Evolutionary conservation across 495 filamentous ascomycete genomes (phyloP).

Genomic region (Talaromyces proteolyticus): DNA sequence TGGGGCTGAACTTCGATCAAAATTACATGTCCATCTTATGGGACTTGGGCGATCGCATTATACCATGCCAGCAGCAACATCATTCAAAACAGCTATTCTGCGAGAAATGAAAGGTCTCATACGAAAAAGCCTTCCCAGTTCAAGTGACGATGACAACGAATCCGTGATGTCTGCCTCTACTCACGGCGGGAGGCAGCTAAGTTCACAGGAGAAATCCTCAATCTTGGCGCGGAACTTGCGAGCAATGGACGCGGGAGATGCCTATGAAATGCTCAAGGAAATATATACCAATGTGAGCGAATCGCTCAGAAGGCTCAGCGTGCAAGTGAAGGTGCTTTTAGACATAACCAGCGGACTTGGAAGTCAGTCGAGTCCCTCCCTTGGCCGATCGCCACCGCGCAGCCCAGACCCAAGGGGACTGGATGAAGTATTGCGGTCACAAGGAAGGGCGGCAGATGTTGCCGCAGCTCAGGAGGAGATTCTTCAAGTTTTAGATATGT

Average conservation of each 20-base stretch:
- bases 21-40: conserved; percentile 60
- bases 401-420: conserved; percentile 35
- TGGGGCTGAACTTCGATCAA: conserved; percentile 59
- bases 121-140: conserved; percentile 77
- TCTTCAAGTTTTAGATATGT: conserved; percentile 80
- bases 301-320: conserved; percentile 73
- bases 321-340: conserved; percentile 91
- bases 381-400: conserved; percentile 36
- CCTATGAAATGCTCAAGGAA: conserved; percentile 75
- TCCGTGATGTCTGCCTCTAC: conserved; percentile 86
- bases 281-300: conserved; percentile 88
- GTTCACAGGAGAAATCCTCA: conserved; percentile 82
- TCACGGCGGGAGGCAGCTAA: conserved; percentile 60
- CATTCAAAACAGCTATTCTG: conserved; percentile 81
- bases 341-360: conserved; percentile 83
- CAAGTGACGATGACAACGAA: conserved; percentile 88
- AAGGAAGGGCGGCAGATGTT: conserved; percentile 6
- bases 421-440: conserved; percentile 17
- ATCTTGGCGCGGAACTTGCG: conserved; percentile 89
- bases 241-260: conserved; percentile 73
- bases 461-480: conserved; percentile 68
- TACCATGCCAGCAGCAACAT: conserved; percentile 70
- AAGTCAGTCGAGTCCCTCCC: conserved; percentile 17
- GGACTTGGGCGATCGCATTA: conserved; percentile 76
- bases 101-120: conserved; percentile 86